phyloP scores from a whole-genome alignment of 306 rosid species.

The Benincasa hispida region DNA sequence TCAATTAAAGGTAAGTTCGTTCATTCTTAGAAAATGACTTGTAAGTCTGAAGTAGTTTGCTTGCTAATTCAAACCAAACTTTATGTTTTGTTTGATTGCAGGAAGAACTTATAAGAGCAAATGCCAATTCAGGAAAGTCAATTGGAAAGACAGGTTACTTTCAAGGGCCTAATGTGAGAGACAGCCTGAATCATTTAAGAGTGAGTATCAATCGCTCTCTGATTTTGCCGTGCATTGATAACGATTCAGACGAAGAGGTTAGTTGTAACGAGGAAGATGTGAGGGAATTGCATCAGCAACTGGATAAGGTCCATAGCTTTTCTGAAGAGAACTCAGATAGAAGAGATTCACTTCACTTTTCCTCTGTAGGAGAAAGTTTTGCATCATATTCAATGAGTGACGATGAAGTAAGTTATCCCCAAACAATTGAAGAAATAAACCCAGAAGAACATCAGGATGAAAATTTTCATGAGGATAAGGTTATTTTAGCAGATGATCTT shows the following conservation, averaged over 20 bases:
- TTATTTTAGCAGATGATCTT: constrained; percentile 22
- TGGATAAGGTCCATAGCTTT: constrained; percentile 45
- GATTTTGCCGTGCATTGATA: constrained; percentile 42
- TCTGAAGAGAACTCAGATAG: constrained; percentile 28
- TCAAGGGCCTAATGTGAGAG: constrained; percentile 62
- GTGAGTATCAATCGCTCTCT: constrained; percentile 82
- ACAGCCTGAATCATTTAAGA: constrained; percentile 73
- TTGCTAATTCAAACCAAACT: not conserved
- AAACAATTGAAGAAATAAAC: constrained; percentile 37
- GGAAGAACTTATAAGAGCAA: constrained; percentile 89
- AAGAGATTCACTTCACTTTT: constrained; percentile 39
- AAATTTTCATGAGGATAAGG: constrained; percentile 19
- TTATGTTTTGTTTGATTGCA: constrained; percentile 18
- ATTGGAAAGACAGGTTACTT: constrained; percentile 36
- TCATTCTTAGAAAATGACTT: not conserved
- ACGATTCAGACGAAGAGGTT: constrained; percentile 50
- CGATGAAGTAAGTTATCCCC: constrained; percentile 26
- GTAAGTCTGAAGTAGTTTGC: constrained; percentile 4
- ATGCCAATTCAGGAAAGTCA: constrained; percentile 35
- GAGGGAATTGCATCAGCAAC: constrained; percentile 50
- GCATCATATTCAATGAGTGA: constrained; percentile 33
- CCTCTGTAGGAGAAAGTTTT: constrained; percentile 39
- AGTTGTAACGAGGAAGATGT: constrained; percentile 55
- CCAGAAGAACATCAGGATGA: constrained; percentile 12
- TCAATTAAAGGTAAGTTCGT: constrained; percentile 52